Conservation (phyloP, 2,329 filamentous ascomycete genomes). For the Neonectria ditissima region DNA sequence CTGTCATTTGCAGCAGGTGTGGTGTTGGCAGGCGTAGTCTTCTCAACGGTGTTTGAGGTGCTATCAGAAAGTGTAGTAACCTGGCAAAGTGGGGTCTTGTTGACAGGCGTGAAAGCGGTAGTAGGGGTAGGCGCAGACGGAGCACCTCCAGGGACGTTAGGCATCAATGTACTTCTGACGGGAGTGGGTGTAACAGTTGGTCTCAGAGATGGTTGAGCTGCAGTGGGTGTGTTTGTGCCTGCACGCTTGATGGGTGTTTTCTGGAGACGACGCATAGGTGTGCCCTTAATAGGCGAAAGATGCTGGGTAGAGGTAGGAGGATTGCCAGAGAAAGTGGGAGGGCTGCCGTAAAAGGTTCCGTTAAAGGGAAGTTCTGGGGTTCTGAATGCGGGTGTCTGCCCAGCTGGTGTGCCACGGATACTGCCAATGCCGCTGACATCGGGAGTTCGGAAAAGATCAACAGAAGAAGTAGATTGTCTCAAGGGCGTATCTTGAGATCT, state of each 20-base stretch:
- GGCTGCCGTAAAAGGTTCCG: neutral
- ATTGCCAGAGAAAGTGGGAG: slow-evolving; percentile 2
- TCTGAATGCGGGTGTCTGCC: neutral
- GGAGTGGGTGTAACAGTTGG: neutral
- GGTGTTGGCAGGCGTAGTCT: neutral
- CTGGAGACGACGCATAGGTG: neutral
- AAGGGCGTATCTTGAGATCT: slow-evolving; percentile 14
- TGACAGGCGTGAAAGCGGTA: slow-evolving; percentile 46
- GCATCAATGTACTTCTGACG: neutral
- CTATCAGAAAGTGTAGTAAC: slow-evolving; percentile 15
- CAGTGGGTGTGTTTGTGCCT: slow-evolving; percentile 3
- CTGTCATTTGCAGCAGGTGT: slow-evolving; percentile 26
- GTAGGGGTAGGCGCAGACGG: slow-evolving; percentile 26
- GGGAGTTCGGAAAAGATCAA: slow-evolving; percentile 9
- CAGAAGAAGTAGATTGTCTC: neutral
- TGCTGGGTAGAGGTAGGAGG: slow-evolving; percentile 11
- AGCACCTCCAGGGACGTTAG: neutral
- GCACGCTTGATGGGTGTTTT: slow-evolving; percentile 10
- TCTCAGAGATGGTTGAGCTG: neutral
- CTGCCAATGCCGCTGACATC: neutral
- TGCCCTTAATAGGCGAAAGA: slow-evolving; percentile 9
- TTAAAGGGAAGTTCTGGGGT: slow-evolving; percentile 8
- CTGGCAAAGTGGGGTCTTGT: slow-evolving; percentile 30
- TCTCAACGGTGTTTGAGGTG: slow-evolving; percentile 7
- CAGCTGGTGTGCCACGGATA: neutral